Evolutionary conservation across 108 stramenopile species (phyloP), one percentile per base, ranked within the genome.

Genomic region (Cyclotella choctawhatcheeana): DNA sequence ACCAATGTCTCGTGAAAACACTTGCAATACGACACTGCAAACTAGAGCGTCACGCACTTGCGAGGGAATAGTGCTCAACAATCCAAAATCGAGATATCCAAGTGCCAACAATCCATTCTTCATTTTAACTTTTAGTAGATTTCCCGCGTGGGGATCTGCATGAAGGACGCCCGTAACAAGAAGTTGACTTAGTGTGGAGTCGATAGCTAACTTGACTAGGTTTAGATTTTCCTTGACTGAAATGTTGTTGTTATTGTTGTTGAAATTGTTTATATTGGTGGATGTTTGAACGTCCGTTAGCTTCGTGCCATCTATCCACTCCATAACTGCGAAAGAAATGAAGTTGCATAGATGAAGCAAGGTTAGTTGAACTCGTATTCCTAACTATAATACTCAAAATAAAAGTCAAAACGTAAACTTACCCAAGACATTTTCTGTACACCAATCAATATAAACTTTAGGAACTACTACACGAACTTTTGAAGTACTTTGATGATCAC

Each of bases 101-200:
- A 90, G 67, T 16, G 82, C 58, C 0, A 62, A 58, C 5, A 44
- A 31, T 33, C 72, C 76, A 43, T 82, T 66, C 20, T 64, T 53
- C 14, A 34, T 62, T 8, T 45, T 22, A n/a, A 89, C 77, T 51
- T 89, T 93, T 37, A 89, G 74, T 5, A 93, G 67, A 73, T 91
- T 90, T 0, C 89, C 92, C 0, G 82, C 84, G 66, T 93, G 89
- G 3, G 92, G 89, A 72, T 93, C 92, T 3, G 89, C 92, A 72
- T 77, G 76, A 4, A 85, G 65, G n/a, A 88, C 48, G 20, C 92
- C 92, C 8, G 85, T 82, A 24, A 86, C 89, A 53, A 93, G 64
- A n/a, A 93, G 62, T 60, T 93, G 92, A 24, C 77, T 84, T 12
- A 93, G 63, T 0, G 92, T 93, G n/a, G 84, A 87, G 25, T 87